phyloP scores from a whole-genome alignment of 495 filamentous ascomycete genomes.

The Beverwykella pulmonaria region DNA sequence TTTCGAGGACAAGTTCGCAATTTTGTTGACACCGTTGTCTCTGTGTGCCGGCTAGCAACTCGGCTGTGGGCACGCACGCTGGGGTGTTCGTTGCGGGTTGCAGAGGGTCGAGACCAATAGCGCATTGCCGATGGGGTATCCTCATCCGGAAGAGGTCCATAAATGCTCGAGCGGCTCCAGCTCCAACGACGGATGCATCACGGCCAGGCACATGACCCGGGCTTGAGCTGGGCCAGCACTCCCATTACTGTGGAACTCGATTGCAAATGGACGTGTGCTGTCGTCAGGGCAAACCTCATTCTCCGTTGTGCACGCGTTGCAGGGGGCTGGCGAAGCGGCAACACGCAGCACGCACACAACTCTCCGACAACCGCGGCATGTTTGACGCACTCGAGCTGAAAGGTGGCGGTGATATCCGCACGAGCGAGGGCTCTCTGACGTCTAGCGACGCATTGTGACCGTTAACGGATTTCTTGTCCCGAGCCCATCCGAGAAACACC shows the following conservation, averaged over 20 bases:
- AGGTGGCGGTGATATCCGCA: constrained; percentile 14
- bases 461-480: constrained; percentile 10
- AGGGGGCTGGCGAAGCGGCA: too few species aligned
- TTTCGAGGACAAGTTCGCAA: constrained; percentile 27
- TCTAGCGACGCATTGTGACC: constrained; percentile 18
- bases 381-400: background rate
- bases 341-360: background rate
- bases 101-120: constrained; percentile 13
- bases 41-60: constrained; percentile 33
- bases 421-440: constrained; percentile 1
- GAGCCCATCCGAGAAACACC: constrained; percentile 31
- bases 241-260: too few species aligned
- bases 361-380: constrained; percentile 17
- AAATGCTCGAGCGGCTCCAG: background rate
- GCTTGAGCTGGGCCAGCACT: background rate
- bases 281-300: too few species aligned
- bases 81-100: background rate
- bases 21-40: constrained; percentile 22
- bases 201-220: background rate
- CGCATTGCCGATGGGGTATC: constrained; percentile 15
- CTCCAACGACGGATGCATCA: background rate
- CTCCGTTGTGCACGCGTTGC: too few species aligned
- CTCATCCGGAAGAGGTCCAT: constrained; percentile 16
- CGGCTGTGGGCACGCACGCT: constrained; percentile 18
- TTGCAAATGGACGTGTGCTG: too few species aligned